Percentiles rank a stretch among this genome's conserved stretches.
Evolutionary conservation across 2,329 filamentous ascomycete species (phyloP).

Genomic region (Cordyceps cateniannulata): DNA sequence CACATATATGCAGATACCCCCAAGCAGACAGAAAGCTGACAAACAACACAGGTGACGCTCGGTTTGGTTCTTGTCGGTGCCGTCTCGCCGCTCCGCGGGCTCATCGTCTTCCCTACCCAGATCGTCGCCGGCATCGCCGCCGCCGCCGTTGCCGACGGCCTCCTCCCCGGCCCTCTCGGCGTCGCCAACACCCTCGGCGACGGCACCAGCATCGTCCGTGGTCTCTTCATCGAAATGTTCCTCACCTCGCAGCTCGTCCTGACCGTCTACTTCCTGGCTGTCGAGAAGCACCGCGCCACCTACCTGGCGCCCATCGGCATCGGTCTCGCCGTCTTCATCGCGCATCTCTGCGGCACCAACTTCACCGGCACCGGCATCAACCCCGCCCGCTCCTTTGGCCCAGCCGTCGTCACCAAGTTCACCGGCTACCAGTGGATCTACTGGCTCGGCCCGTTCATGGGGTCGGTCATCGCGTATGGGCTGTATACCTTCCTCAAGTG

Average conservation of each 20-base stretch:
- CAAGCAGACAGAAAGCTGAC: neutral
- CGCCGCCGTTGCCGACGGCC: slow-evolving; percentile 47
- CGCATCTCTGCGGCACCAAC: slow-evolving; percentile 38
- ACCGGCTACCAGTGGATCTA: slow-evolving; percentile 47
- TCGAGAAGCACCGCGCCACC: slow-evolving; percentile 67
- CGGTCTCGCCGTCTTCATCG: slow-evolving; percentile 62
- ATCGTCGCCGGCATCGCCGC: slow-evolving; percentile 53
- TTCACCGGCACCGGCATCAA: slow-evolving; percentile 45
- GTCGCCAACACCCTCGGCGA: slow-evolving; percentile 50
- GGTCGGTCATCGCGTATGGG: slow-evolving; percentile 39
- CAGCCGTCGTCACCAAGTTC: slow-evolving; percentile 38
- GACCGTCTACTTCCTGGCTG: slow-evolving; percentile 62
- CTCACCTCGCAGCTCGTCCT: slow-evolving; percentile 58
- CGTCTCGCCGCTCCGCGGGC: slow-evolving; percentile 44
- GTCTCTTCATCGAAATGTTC: slow-evolving; percentile 62
- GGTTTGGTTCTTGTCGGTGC: slow-evolving; percentile 54
- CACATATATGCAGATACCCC: too few species aligned
- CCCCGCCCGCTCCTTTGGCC: slow-evolving; percentile 45
- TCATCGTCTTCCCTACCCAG: slow-evolving; percentile 49
- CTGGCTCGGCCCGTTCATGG: slow-evolving; percentile 47
- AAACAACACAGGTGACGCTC: slow-evolving; percentile 41
- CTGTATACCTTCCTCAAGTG: slow-evolving; percentile 45
- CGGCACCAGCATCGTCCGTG: slow-evolving; percentile 46
- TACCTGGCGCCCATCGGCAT: slow-evolving; percentile 67
- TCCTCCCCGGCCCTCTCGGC: slow-evolving; percentile 51